Evolutionary conservation across 2,329 filamentous ascomycete species (phyloP).

Genomic region (Capronia americana): DNA sequence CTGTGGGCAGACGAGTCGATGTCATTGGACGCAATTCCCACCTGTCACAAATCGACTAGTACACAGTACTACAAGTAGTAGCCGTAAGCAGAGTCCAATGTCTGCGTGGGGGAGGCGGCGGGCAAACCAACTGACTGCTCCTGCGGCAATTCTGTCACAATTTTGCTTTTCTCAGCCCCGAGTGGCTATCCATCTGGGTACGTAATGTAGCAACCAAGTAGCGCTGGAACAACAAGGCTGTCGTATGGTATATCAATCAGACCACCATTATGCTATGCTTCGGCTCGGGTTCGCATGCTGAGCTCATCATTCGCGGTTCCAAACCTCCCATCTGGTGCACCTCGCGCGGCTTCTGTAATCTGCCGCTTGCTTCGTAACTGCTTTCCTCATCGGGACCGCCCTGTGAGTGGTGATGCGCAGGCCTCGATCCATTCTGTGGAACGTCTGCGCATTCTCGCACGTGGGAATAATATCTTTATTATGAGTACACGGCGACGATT

Average conservation of each 20-base stretch:
- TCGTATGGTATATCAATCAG: constrained; percentile 12
- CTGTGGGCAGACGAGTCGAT: background rate
- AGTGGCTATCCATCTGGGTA: background rate
- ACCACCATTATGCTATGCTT: constrained; percentile 9
- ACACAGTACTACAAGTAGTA: too few species aligned
- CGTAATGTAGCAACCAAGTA: background rate
- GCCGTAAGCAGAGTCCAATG: background rate
- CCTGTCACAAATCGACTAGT: background rate
- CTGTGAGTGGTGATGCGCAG: background rate
- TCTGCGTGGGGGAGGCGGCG: background rate
- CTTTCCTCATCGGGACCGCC: constrained; percentile 15
- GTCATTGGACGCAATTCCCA: constrained; percentile 8
- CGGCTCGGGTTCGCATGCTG: constrained; percentile 7
- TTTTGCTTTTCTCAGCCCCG: background rate
- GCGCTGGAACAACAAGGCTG: constrained; percentile 14
- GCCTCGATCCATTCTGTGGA: background rate
- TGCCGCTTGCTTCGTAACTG: constrained; percentile 17
- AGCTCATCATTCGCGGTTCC: constrained; percentile 8
- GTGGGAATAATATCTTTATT: constrained; percentile 29
- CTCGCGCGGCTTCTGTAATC: constrained; percentile 15
- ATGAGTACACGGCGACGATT: constrained; percentile 35
- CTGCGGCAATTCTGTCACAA: background rate
- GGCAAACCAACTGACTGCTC: background rate
- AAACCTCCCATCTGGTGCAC: background rate
- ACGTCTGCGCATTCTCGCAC: constrained; percentile 12